Evolutionary conservation across 1,139 yeast genomes (phyloP).

Genomic region (Arxiozyma telluris): DNA sequence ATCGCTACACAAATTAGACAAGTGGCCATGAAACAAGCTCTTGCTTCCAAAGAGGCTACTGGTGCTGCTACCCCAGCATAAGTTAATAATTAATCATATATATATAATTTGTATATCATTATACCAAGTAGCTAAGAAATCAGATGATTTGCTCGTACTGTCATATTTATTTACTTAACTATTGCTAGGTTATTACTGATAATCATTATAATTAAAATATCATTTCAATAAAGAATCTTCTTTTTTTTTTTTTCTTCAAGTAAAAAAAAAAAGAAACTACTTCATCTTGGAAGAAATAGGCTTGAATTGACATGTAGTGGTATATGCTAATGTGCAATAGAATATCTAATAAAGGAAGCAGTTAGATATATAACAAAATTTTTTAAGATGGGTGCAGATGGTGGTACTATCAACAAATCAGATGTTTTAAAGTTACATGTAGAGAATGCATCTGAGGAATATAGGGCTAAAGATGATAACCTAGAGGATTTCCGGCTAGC

Average conservation of each 20-base stretch:
- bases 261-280: too few species aligned
- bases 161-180: background rate
- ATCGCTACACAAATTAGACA: slow-evolving; percentile 28
- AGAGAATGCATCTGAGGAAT: slow-evolving; percentile 14
- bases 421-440: slow-evolving; percentile 17
- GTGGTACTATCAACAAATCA: slow-evolving; percentile 21
- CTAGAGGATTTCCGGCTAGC: slow-evolving; percentile 39
- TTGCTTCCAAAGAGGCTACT: slow-evolving; percentile 8
- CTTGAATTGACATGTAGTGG: too few species aligned
- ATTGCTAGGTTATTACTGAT: background rate
- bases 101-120: background rate
- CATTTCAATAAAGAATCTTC: too few species aligned
- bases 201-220: too few species aligned
- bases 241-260: too few species aligned
- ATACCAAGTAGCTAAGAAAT: background rate
- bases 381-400: slow-evolving; percentile 16
- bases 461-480: slow-evolving; percentile 35
- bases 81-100: background rate
- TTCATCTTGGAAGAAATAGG: too few species aligned
- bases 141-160: too few species aligned
- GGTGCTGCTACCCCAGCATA: slow-evolving; percentile 1
- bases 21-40: slow-evolving; percentile 21
- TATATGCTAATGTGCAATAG: too few species aligned
- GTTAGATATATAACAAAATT: too few species aligned
- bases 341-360: background rate